Evolutionary conservation across 768 basidiomycete genomes (phyloP).

Genomic region (Tubosaeta sp.): DNA sequence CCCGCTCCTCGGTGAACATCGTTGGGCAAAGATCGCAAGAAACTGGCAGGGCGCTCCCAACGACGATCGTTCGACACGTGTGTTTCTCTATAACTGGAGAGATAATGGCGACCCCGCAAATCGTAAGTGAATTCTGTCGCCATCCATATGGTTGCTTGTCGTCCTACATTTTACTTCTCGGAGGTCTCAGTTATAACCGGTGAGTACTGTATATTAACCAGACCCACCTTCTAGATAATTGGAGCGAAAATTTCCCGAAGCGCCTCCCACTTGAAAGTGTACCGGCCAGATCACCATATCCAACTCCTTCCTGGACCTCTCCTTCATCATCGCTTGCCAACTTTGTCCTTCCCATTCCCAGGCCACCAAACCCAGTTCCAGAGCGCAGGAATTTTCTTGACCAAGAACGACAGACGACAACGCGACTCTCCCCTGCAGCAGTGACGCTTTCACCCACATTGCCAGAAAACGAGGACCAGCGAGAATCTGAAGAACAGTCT

Average conservation of each 20-base stretch:
- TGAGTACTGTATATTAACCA: not conserved
- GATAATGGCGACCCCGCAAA: constrained; percentile 29
- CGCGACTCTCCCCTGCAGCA: not conserved
- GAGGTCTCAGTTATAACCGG: not conserved
- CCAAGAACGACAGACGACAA: not conserved
- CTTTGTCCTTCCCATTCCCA: constrained; percentile 25
- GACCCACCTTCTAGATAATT: constrained; percentile 19
- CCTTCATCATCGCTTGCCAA: constrained; percentile 16
- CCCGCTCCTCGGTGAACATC: constrained; percentile 28
- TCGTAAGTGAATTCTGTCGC: constrained; percentile 17
- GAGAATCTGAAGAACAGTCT: not conserved
- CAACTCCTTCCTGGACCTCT: constrained; percentile 19
- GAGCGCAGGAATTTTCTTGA: not conserved
- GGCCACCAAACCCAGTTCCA: not conserved
- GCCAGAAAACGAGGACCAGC: not conserved
- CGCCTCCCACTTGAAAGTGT: not conserved
- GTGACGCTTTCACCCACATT: not conserved
- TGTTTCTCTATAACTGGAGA: constrained; percentile 30
- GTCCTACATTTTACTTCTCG: not conserved
- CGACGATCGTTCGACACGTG: constrained; percentile 14
- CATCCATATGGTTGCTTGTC: not conserved
- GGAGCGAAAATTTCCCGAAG: constrained; percentile 22
- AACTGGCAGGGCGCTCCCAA: constrained; percentile 9
- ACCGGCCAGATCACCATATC: constrained; percentile 27
- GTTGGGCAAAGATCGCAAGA: constrained; percentile 14